Evolutionary conservation across 2,329 filamentous ascomycete species (phyloP), one percentile per base, ranked within the genome.

Genomic region (Septoria linicola): DNA sequence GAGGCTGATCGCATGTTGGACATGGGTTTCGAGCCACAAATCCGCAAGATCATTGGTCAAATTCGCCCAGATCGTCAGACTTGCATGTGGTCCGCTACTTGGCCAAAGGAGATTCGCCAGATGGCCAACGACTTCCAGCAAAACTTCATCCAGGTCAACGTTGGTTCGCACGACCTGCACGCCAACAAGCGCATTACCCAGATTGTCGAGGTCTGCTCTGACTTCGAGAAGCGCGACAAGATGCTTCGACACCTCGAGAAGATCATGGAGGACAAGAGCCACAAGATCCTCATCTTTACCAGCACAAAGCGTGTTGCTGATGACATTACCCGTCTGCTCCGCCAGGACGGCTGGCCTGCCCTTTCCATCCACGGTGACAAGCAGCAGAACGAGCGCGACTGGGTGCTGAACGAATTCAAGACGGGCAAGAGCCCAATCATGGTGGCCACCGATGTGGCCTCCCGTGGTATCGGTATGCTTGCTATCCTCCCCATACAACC

Each of bases 391-490:
- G 93, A 99, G 79, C 91, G 93, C 79, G 93, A 97, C 74, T 97
- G 93, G 90, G 93, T 97, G 67, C 81, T 99, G 71, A 95, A 97
- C 74, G 92, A 97, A 75, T 99, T 99, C 84, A 99, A 97, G 85
- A 89, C 88, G 61, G 91, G 90, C 77, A 96, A 97, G 81, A 96
- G 90, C 78, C 93, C 93, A 71, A 95, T 99, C 84, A 96, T 99
- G 91, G 93, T 99, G 78, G 93, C 93, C 77, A 99, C 93, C 63
- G 93, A 97, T 71, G 93, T 99, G 77, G 93, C 93, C 77, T 97
- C 93, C 71, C 93, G 93, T 91, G 93, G 93, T 89, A 96, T 99
- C 78, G 93, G 93, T 96, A 95, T 95, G 90, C 92, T 87, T 83
- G 78, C 80, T 76, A 72, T 74, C 76, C 70, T 35, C 63, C 64